Conservation (phyloP, 2,329 filamentous ascomycete genomes). For the Endocalyx cinctus region DNA sequence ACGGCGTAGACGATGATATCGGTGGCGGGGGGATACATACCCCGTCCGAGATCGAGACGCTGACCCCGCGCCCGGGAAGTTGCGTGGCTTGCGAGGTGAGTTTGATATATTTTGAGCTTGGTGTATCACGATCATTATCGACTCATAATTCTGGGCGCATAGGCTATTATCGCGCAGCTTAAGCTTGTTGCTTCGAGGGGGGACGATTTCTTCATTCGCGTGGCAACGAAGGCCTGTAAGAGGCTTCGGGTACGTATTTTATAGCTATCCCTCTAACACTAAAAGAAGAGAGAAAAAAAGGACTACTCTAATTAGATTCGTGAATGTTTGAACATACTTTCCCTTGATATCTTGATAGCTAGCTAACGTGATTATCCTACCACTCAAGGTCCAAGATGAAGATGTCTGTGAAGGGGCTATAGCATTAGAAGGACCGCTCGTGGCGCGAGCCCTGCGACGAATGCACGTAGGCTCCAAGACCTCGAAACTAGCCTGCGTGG, state of each 20-base stretch:
- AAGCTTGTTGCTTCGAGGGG: conserved; percentile 19
- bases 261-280: no score
- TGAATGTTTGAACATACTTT: no score
- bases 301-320: no score
- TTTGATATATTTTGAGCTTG: no score
- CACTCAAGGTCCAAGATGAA: conserved; percentile 46
- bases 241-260: conserved; percentile 15
- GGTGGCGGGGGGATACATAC: no score
- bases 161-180: conserved; percentile 18
- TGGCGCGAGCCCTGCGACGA: conserved; percentile 43
- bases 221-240: conserved; percentile 20
- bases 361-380: no score
- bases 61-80: no score
- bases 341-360: no score
- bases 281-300: no score
- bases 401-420: conserved; percentile 54
- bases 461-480: conserved; percentile 45
- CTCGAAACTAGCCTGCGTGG: conserved; percentile 46
- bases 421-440: conserved; percentile 46
- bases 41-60: no score
- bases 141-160: not conserved
- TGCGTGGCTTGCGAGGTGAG: conserved; percentile 28
- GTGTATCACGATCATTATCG: not conserved
- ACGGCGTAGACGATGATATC: no score
- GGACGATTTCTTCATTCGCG: conserved; percentile 19